Evolutionary conservation across 371 early-diverging fungal species (phyloP), one percentile per base, ranked within the genome.

Genomic region (Circinella umbellata): DNA sequence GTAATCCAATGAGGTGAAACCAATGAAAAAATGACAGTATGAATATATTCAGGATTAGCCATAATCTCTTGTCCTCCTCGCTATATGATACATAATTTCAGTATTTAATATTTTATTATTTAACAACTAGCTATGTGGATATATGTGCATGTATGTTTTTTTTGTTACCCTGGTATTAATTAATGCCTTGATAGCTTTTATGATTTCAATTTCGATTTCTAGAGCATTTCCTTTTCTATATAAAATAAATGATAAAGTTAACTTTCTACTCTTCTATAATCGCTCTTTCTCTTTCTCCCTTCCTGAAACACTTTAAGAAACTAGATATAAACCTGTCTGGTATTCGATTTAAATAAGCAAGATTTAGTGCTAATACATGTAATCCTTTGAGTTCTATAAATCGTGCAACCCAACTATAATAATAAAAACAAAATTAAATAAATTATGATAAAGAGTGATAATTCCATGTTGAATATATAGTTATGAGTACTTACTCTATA

Each of bases 381-480:
- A 90, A 74, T 0, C 93, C 93, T 70, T 89, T 88, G 14, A 88
- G 78, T 63, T 90, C 84, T 42, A 93, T 86, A 76, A 92, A 93
- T 17, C 79, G 75, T 42, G 61, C 51, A 0, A 84, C 76, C 84
- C 84, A 84, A 38, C 84, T 84, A 62, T 59, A 38, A 61, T 48
- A 60, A 55, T 17, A 5, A 57, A 53, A 61, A 15, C 48, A 38
- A 34, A 57, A 36, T 27, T 27, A 27, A 27, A 2, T 27, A 27
- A 27, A 2, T 27, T 27, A 27, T 0, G 2, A 27, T 27, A 27
- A 2, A 27, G 27, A 27, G 9, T 17, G 27, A 34, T 34, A 10
- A 38, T 14, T 27, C 2, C 27, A 27, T 1, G n/a, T n/a, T n/a
- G 36, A 27, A n/a, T 4, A 11, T 7, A 13, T 8, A 34, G 1